A percentile compares a stretch with the other conserved stretches of the same genome.
phyloP scores from a whole-genome alignment of 192 early-diverging fungal genomes.

The Coemansia reversa region DNA sequence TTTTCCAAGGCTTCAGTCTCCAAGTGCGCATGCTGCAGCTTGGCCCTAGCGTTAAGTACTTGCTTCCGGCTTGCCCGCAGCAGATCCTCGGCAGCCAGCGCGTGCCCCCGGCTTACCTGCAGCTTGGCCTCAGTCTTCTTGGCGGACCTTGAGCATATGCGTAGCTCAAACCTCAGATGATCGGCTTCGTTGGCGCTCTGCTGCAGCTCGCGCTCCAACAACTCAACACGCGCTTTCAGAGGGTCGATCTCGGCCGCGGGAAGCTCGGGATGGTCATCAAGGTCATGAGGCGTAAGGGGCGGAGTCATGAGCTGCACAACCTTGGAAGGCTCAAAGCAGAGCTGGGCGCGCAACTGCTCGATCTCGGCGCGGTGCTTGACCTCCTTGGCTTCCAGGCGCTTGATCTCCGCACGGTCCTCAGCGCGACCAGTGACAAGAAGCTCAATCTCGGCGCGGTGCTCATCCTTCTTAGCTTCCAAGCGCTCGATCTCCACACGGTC shows the following conservation, averaged over 20 bases:
- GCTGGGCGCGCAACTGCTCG: neutral
- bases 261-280: no score
- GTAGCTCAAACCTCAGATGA: neutral
- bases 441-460: constrained; percentile 16
- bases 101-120: constrained; percentile 10
- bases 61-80: neutral
- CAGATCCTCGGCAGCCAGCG: constrained; percentile 38
- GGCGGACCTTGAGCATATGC: neutral
- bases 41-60: no score
- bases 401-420: no score
- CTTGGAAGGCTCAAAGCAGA: no score
- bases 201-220: constrained; percentile 15
- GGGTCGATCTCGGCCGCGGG: constrained; percentile 7
- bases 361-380: constrained; percentile 16
- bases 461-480: no score
- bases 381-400: no score
- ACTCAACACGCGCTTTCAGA: constrained; percentile 1
- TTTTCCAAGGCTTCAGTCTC: constrained; percentile 20
- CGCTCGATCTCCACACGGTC: no score
- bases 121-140: constrained; percentile 10
- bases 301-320: no score
- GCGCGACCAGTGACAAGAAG: no score
- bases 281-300: no score
- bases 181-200: neutral
- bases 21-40: constrained; percentile 38